A percentile compares a stretch with the other conserved stretches of the same genome.
Evolutionary conservation across 371 early-diverging fungal genomes (phyloP).

Genomic region (Actinomortierella wolfii): DNA sequence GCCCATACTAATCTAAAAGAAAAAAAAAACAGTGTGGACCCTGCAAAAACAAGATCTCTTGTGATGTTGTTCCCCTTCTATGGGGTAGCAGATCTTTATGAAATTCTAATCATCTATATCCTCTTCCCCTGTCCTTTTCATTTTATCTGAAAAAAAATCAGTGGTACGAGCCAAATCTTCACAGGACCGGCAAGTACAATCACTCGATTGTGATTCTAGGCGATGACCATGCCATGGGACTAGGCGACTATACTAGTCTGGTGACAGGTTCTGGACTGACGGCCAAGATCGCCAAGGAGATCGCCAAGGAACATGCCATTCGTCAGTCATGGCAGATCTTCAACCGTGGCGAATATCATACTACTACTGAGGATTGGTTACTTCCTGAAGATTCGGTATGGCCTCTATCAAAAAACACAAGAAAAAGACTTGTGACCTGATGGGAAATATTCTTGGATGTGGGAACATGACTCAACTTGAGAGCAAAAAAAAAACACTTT

Average conservation of each 20-base stretch:
- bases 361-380: constrained; percentile 42
- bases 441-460: no score
- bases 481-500: not conserved
- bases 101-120: not conserved
- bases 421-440: no score
- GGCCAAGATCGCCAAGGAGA: constrained; percentile 15
- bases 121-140: not conserved
- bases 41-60: no score
- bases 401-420: no score
- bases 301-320: constrained; percentile 33
- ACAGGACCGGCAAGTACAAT: constrained; percentile 31
- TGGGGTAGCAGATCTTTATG: not conserved
- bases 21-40: no score
- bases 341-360: constrained; percentile 41
- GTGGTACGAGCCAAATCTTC: constrained; percentile 35
- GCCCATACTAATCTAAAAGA: not conserved
- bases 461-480: no score
- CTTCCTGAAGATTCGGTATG: constrained; percentile 43
- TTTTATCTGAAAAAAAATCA: constrained; percentile 1
- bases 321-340: constrained; percentile 44
- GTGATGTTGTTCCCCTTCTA: no score
- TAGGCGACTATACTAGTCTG: constrained; percentile 29
- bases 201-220: constrained; percentile 35
- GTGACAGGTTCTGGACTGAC: constrained; percentile 33
- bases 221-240: constrained; percentile 38